phyloP scores from a whole-genome alignment of 2,329 filamentous ascomycete genomes.

The Didymellaceae sp. region DNA sequence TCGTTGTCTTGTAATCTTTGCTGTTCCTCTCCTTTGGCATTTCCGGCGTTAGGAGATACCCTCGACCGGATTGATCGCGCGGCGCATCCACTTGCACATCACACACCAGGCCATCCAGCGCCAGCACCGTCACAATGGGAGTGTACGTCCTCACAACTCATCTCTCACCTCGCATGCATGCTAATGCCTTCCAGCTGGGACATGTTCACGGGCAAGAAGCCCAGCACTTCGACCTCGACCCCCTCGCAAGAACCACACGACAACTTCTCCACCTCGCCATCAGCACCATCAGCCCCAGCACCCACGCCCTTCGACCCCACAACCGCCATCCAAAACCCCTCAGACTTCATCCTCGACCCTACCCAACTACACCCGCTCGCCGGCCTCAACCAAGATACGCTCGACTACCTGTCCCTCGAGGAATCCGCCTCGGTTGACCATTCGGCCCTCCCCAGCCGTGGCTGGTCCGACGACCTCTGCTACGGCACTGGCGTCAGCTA shows the following conservation, averaged over 20 bases:
- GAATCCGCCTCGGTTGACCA: constrained; percentile 86
- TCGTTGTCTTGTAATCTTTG: constrained; percentile 12
- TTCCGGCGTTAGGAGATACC: constrained; percentile 29
- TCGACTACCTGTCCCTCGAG: constrained; percentile 95
- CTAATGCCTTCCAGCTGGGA: constrained; percentile 54
- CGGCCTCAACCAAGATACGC: constrained; percentile 87
- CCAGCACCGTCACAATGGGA: constrained; percentile 40
- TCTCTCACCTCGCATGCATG: neutral
- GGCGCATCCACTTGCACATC: constrained; percentile 32
- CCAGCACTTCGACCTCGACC: constrained; percentile 54
- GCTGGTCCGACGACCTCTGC: constrained; percentile 97
- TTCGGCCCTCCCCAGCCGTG: constrained; percentile 89
- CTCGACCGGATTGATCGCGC: constrained; percentile 24
- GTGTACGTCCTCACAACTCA: constrained; percentile 34
- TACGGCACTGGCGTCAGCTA: constrained; percentile 97
- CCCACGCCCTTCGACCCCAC: constrained; percentile 72
- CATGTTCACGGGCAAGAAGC: constrained; percentile 65
- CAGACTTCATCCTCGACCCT: constrained; percentile 89
- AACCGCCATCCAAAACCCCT: constrained; percentile 75
- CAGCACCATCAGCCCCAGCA: neutral
- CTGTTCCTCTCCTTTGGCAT: constrained; percentile 21
- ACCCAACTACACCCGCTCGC: constrained; percentile 90
- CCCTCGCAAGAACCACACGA: constrained; percentile 51
- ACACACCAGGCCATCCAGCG: constrained; percentile 16
- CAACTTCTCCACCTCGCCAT: constrained; percentile 52